A percentile compares a stretch with the other conserved stretches of the same genome.
Conservation (phyloP, 768 basidiomycete genomes). For the Pilatotrama ljubarskyi region DNA sequence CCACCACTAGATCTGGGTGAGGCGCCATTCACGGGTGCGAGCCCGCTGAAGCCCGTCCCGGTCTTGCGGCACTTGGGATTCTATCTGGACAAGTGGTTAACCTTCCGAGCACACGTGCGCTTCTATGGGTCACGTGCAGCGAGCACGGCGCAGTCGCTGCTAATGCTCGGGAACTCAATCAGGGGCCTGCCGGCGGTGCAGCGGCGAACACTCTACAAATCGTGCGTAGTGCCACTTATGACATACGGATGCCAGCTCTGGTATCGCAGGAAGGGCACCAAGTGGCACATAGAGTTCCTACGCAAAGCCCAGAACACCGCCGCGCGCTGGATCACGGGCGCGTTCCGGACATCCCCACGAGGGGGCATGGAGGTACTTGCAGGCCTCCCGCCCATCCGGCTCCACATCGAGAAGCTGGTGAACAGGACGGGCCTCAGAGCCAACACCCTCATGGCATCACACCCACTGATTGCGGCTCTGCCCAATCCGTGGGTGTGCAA, state of each 20-base stretch:
- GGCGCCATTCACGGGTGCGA: too few relatives aligned
- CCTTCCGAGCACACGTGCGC: too few relatives aligned
- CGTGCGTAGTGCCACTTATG: conserved; percentile 21
- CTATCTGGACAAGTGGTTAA: too few relatives aligned
- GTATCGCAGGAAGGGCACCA: conserved; percentile 15
- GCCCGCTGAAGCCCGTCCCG: too few relatives aligned
- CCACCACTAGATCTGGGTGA: too few relatives aligned
- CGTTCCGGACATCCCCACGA: conserved; percentile 23
- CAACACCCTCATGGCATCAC: conserved; percentile 4
- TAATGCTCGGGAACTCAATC: conserved; percentile 24
- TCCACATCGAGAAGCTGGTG: conserved; percentile 18
- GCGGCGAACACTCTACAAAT: conserved; percentile 20
- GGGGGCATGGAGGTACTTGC: conserved; percentile 21
- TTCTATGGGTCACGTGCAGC: too few relatives aligned
- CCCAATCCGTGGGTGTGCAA: conserved; percentile 1
- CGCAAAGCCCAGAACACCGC: conserved; percentile 20
- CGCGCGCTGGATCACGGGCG: conserved; percentile 23
- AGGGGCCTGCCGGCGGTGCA: conserved; percentile 18
- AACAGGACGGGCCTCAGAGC: not conserved
- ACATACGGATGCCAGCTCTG: conserved; percentile 23
- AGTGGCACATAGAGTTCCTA: conserved; percentile 6
- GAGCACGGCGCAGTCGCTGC: too few relatives aligned
- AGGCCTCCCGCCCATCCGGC: conserved; percentile 19
- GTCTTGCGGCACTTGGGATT: too few relatives aligned
- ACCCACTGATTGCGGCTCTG: not conserved